Percentiles rank a stretch among this genome's conserved stretches.
These are phyloP conservation scores for Alternaria ethzedia DNA, from an alignment of 2,329 filamentous ascomycete genomes.

Conservation along the genomic window DNA sequence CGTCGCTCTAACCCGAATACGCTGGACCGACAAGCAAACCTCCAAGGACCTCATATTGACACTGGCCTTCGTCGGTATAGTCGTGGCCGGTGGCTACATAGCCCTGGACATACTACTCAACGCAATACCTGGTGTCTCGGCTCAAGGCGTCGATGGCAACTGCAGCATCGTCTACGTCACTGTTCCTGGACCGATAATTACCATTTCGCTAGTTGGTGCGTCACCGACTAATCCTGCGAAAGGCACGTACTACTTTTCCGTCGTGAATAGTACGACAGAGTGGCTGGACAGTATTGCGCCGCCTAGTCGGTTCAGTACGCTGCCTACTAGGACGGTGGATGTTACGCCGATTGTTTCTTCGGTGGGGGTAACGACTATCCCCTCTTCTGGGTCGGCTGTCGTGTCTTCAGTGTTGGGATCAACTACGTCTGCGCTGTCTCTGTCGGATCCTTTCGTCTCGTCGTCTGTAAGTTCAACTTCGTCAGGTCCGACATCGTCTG, in stretches of 20 bases:
- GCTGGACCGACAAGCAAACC: slow-evolving; percentile 3
- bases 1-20: slow-evolving; percentile 13
- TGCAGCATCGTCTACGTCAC: slow-evolving; percentile 45
- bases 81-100: slow-evolving; percentile 23
- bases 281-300: slow-evolving; percentile 41
- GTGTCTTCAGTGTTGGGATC: background rate
- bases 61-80: slow-evolving; percentile 9
- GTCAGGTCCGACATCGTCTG: background rate
- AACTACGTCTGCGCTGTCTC: background rate
- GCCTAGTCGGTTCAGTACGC: slow-evolving; percentile 26
- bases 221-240: slow-evolving; percentile 30
- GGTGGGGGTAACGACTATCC: background rate
- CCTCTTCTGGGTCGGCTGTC: background rate
- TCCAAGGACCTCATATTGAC: slow-evolving; percentile 24
- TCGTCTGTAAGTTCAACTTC: background rate
- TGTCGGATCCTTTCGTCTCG: background rate
- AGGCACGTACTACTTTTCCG: slow-evolving; percentile 44
- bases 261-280: slow-evolving; percentile 40
- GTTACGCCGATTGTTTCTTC: slow-evolving; percentile 6
- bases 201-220: slow-evolving; percentile 37
- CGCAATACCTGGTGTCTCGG: slow-evolving; percentile 29
- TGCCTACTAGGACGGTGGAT: slow-evolving; percentile 8
- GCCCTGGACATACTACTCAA: slow-evolving; percentile 28
- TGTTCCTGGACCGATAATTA: slow-evolving; percentile 42
- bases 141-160: slow-evolving; percentile 29